Evolutionary conservation across 495 filamentous ascomycete genomes (phyloP), one percentile per base, ranked within the genome.

Genomic region (Penicillium waksmanii): DNA sequence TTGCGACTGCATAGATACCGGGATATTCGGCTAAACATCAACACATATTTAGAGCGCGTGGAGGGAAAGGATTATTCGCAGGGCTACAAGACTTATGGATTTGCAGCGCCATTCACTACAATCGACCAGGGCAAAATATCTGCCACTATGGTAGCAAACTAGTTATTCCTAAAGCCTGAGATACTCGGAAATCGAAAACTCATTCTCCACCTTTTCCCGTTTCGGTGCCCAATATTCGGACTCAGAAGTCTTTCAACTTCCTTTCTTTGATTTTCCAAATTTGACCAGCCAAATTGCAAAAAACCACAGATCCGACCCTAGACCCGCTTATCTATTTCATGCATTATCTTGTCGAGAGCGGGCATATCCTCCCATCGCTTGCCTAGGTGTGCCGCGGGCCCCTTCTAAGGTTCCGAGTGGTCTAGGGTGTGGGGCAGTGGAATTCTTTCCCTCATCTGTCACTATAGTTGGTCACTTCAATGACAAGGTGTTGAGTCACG

Each of bases 41-140:
- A 56, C 36, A 27, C 12, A 2, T 23, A 53, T n/a, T 2, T 56
- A 71, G 69, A 76, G 57, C 61, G 75, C 15, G 65, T 68, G 48
- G 61, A 66, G 15, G 75, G 74, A 5, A 73, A 72, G 47, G 63
- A 72, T 49, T 79, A 77, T 50, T 68, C 64, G 12, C 60, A 71
- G 43, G 75, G 76, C 9, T 73, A 72, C 25, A 63, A 70, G 58
- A 68, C 66, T 8, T 78, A 78, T 58, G 76, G 72, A 3, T 77
- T 73, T 60, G 75, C 69, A 2, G 69, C 69, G 10, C 69, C 66
- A 9, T 72, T 72, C 44, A 63, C 64, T 18, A 42, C 21, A 3
- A 49, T 46, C 36, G 40, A 48, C 18, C 44, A 60, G 38, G 42
- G 12, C n/a, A 46, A 46, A 5, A 21, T 46, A 4, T 6, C 18